Base-by-base conservation (phyloP, 2,329 filamentous ascomycete genomes). In the Fusarium burgessii region DNA sequence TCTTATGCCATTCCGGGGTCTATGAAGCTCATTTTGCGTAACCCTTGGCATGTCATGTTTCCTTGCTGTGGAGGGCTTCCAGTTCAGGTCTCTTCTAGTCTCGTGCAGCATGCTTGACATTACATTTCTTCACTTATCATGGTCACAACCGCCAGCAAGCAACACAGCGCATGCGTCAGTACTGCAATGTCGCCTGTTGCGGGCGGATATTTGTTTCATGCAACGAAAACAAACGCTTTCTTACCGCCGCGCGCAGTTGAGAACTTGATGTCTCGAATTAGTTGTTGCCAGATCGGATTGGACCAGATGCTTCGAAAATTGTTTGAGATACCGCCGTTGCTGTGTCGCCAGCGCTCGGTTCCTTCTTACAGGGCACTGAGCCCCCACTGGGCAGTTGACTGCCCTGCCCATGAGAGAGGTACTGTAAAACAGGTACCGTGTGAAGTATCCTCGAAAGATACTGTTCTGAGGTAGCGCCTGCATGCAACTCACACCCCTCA, bases 291-390 rank as follows among this genome's bases (percentile, higher is more conserved):
- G 47, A 66, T 66, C 59, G 45, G 47, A 67, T 59, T 58, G 60
- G 43, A 58, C 32, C 62, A 45, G 60, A 62, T 66, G 46, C 51
- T 51, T 61, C 41, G 54, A 70, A 33, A 43, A 51, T 56, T 57
- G 65, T 68, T 72, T 68, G 72, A 68, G 66, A 56, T 74, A 60
- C 70, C 62, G 70, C 72, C 67, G 70, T 75, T 70, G 71, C 71
- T 74, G 58, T 71, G 71, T 63, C 66, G 71, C 66, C 61, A 52
- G 36, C 68, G 58, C 62, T 63, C 54, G 56, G 69, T 70, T 56
- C 69, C 54, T 58, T 57, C 57, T 40, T 50, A 29, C 50, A 65
- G 60, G 60, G 60, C 55, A 36, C 54, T 46, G 64, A 59, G 64
- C 59, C 65, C 66, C 69, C 69, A 56, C 68, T 32, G 40, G 42